These are phyloP conservation scores for Jacaranda mimosifolia DNA, from an alignment of 257 asterid genomes.

Conservation along the genomic window DNA sequence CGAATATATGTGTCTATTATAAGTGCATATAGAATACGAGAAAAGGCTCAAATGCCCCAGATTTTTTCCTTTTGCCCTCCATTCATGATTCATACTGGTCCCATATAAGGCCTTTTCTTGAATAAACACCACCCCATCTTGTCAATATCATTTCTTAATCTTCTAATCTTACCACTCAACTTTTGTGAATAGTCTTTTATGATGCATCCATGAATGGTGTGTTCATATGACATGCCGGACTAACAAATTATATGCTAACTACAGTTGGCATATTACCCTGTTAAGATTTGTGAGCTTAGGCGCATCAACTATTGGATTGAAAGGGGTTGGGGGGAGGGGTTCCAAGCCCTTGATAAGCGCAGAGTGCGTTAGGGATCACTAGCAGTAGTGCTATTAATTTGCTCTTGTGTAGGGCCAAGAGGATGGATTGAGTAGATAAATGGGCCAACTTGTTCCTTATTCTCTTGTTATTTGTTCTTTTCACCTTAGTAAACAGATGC, in stretches of 20 bases:
- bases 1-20: not conserved
- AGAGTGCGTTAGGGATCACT: slow-evolving; percentile 20
- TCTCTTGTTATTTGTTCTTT: slow-evolving; percentile 61
- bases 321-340: slow-evolving; percentile 23
- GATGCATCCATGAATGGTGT: slow-evolving; percentile 6
- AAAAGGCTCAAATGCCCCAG: slow-evolving; percentile 10
- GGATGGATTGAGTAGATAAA: slow-evolving; percentile 31
- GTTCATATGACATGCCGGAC: slow-evolving; percentile 1
- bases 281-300: no score
- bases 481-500: slow-evolving; percentile 32
- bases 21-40: not conserved
- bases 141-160: slow-evolving; percentile 19
- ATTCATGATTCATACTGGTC: slow-evolving; percentile 34
- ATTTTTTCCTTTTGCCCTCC: slow-evolving; percentile 5
- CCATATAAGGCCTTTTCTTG: slow-evolving; percentile 32
- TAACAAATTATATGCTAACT: no score
- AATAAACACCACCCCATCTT: slow-evolving; percentile 18
- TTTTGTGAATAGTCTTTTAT: slow-evolving; percentile 25
- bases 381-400: slow-evolving; percentile 33
- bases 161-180: slow-evolving; percentile 12
- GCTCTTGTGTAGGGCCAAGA: slow-evolving; percentile 53
- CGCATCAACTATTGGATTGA: not conserved
- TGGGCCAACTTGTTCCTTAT: slow-evolving; percentile 55
- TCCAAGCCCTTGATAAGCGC: slow-evolving; percentile 40
- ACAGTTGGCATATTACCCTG: no score